Evolutionary conservation across 257 asterid genomes (phyloP).

Genomic region (Fraxinus cuspidata): DNA sequence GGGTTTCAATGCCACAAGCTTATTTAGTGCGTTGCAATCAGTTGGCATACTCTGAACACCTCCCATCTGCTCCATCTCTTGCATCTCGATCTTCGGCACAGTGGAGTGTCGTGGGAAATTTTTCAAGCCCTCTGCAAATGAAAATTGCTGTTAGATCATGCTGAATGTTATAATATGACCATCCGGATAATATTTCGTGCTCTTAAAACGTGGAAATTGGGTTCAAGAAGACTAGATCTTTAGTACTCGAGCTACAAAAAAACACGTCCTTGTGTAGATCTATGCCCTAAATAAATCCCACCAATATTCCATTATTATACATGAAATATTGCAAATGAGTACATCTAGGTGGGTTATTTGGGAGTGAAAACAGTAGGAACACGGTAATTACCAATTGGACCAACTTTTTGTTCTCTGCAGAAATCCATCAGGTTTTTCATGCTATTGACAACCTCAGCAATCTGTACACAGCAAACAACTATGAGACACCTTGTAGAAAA

Average conservation of each 20-base stretch:
- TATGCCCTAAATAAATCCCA: neutral
- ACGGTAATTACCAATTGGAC: constrained; percentile 72
- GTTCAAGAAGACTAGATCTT: neutral
- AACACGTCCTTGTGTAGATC: neutral
- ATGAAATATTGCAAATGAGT: neutral
- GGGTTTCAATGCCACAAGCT: constrained; percentile 60
- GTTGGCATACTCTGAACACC: constrained; percentile 57
- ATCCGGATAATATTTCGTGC: neutral
- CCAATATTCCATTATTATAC: neutral
- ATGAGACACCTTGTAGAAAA: constrained; percentile 17
- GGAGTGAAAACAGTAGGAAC: neutral
- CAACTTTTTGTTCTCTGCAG: constrained; percentile 73
- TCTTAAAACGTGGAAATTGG: neutral
- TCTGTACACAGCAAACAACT: constrained; percentile 43
- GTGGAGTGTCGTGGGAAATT: constrained; percentile 55
- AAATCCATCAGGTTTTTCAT: constrained; percentile 96
- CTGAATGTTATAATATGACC: neutral
- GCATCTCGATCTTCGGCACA: constrained; percentile 51
- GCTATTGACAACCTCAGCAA: constrained; percentile 94
- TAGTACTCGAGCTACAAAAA: neutral
- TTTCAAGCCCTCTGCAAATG: constrained; percentile 80
- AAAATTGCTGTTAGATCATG: neutral
- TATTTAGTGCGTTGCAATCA: constrained; percentile 55
- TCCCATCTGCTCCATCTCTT: constrained; percentile 61
- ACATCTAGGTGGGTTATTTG: neutral